A percentile compares a stretch with the other conserved stretches of the same genome.
These are phyloP conservation scores for Rhizopus microsporus DNA, from an alignment of 371 early-diverging fungal species.

Conservation along the genomic window DNA sequence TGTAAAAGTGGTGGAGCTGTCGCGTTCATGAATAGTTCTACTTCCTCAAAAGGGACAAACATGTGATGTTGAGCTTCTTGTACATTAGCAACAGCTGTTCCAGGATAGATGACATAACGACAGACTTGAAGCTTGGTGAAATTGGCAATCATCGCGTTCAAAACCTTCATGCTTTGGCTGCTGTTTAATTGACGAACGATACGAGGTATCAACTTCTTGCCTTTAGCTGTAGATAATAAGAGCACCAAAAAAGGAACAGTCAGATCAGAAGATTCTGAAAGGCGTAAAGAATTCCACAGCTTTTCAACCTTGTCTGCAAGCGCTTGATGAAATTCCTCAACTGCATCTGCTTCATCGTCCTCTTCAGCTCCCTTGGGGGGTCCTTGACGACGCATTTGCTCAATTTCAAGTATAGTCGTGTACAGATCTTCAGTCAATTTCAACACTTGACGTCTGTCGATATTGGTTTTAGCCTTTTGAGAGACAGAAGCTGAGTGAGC, in stretches of 20 bases:
- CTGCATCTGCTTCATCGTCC: slow-evolving; percentile 47
- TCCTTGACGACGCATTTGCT: slow-evolving; percentile 77
- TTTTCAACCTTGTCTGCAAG: slow-evolving; percentile 55
- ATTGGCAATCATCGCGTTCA: slow-evolving; percentile 79
- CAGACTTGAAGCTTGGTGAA: slow-evolving; percentile 87
- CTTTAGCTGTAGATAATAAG: slow-evolving; percentile 78
- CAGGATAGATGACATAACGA: slow-evolving; percentile 61
- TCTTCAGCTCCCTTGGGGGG: slow-evolving; percentile 52
- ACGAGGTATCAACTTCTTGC: slow-evolving; percentile 86
- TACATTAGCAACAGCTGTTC: slow-evolving; percentile 46
- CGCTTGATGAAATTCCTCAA: slow-evolving; percentile 41
- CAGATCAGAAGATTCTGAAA: slow-evolving; percentile 7
- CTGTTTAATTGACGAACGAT: slow-evolving; percentile 73
- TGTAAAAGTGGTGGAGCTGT: slow-evolving; percentile 81
- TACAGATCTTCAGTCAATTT: slow-evolving; percentile 81
- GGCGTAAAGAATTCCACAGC: slow-evolving; percentile 62
- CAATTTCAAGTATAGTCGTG: slow-evolving; percentile 72
- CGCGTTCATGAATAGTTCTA: slow-evolving; percentile 83
- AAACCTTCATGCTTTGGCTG: slow-evolving; percentile 76
- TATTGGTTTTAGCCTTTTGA: neutral
- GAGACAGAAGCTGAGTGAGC: neutral
- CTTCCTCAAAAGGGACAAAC: slow-evolving; percentile 57
- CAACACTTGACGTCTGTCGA: slow-evolving; percentile 64
- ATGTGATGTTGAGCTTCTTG: slow-evolving; percentile 49
- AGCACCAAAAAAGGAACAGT: slow-evolving; percentile 47